Conservation (phyloP, 78 protist species). For the Planoprotostelium fungivorum region DNA sequence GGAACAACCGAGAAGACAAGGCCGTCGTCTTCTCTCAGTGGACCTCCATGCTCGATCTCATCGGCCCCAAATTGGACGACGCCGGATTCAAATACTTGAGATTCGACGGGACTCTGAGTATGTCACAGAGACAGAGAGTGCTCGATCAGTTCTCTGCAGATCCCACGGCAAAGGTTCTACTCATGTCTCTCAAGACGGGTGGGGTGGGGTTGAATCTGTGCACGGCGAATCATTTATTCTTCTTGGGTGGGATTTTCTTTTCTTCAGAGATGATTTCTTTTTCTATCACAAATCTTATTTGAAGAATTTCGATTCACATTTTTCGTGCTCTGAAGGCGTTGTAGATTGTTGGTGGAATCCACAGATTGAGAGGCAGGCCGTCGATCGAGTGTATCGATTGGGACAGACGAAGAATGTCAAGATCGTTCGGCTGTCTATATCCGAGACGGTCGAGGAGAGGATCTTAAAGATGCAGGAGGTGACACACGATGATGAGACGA, state of each 20-base stretch:
- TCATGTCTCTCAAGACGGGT: conserved; percentile 69
- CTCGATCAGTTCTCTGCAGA: neutral
- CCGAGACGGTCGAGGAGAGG: conserved; percentile 13
- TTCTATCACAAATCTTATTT: no score
- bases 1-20: conserved; percentile 4
- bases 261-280: neutral
- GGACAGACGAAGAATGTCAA: conserved; percentile 72
- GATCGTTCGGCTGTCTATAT: conserved; percentile 21
- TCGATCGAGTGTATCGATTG: conserved; percentile 80
- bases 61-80: neutral
- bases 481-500: neutral
- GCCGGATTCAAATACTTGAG: conserved; percentile 7
- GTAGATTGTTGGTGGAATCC: conserved; percentile 6
- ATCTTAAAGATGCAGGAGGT: conserved; percentile 14
- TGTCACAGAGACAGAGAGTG: neutral
- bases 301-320: no score
- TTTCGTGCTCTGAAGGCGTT: neutral
- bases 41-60: conserved; percentile 35
- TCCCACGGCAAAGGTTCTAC: neutral
- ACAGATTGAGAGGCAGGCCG: conserved; percentile 76
- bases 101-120: conserved; percentile 38
- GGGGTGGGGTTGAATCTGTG: conserved; percentile 89
- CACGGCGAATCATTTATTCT: conserved; percentile 58
- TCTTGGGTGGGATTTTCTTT: conserved; percentile 64
- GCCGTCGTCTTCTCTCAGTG: conserved; percentile 54